Evolutionary conservation across 2,329 filamentous ascomycete genomes (phyloP).

Genomic region (Fusarium sp.): DNA sequence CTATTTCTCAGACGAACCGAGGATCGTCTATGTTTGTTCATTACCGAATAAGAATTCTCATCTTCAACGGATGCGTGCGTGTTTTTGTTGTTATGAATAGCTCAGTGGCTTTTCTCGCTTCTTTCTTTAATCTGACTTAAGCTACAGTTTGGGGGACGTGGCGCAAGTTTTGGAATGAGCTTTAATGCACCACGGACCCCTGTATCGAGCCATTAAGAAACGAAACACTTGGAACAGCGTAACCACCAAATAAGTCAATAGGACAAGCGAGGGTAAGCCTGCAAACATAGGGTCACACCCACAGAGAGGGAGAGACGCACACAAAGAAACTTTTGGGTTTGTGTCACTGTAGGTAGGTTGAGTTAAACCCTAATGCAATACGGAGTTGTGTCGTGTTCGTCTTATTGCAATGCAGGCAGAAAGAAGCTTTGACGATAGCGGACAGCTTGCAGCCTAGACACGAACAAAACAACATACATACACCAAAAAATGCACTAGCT

Average conservation of each 20-base stretch:
- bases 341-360: constrained; percentile 14
- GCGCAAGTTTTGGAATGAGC: constrained; percentile 37
- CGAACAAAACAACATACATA: constrained; percentile 26
- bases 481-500: constrained; percentile 9
- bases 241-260: constrained; percentile 33
- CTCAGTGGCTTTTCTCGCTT: constrained; percentile 12
- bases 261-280: constrained; percentile 34
- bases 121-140: constrained; percentile 10
- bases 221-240: constrained; percentile 38
- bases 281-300: constrained; percentile 27
- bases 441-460: constrained; percentile 15
- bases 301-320: not conserved
- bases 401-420: constrained; percentile 9
- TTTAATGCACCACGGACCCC: constrained; percentile 24
- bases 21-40: not conserved
- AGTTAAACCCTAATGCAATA: constrained; percentile 11
- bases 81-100: constrained; percentile 7
- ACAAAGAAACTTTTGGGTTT: constrained; percentile 11
- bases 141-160: constrained; percentile 18
- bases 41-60: constrained; percentile 12
- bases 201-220: constrained; percentile 35
- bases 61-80: constrained; percentile 4
- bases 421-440: constrained; percentile 3
- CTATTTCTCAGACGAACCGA: constrained; percentile 13
- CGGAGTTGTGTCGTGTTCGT: constrained; percentile 6